Evolutionary conservation across 2,329 filamentous ascomycete genomes (phyloP).

Genomic region (Juglanconis oblonga): DNA sequence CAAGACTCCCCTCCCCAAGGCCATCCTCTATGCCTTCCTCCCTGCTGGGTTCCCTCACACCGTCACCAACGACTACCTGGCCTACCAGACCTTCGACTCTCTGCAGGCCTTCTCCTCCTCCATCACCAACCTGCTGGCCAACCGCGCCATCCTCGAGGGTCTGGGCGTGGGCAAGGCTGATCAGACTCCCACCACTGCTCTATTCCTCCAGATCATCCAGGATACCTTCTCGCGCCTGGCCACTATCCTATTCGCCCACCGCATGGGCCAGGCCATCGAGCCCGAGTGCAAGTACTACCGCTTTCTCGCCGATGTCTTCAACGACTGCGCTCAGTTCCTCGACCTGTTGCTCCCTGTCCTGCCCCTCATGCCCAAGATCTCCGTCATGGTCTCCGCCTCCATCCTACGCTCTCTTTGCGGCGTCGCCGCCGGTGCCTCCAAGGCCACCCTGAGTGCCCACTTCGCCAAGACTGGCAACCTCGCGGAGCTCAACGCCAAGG

Average conservation of each 20-base stretch:
- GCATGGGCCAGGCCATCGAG: conserved; percentile 77
- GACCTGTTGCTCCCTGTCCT: conserved; percentile 78
- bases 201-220: conserved; percentile 79
- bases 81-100: conserved; percentile 70
- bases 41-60: conserved; percentile 86
- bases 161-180: conserved; percentile 81
- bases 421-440: conserved; percentile 84
- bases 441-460: conserved; percentile 87
- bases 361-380: conserved; percentile 48
- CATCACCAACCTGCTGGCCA: conserved; percentile 76
- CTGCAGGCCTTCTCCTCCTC: conserved; percentile 82
- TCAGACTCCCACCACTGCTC: conserved; percentile 74
- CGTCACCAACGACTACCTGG: conserved; percentile 79
- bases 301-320: conserved; percentile 83
- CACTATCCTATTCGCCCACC: conserved; percentile 83
- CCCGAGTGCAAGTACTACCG: conserved; percentile 90
- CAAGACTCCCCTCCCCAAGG: conserved; percentile 34
- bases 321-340: conserved; percentile 82
- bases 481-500: conserved; percentile 90
- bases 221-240: conserved; percentile 77
- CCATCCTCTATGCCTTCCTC: conserved; percentile 69
- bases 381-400: conserved; percentile 48
- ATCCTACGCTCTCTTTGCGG: conserved; percentile 69
- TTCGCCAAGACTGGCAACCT: conserved; percentile 86
- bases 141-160: conserved; percentile 73